Base-by-base conservation (phyloP, 768 basidiomycete species). In the Boletus reticuloceps region DNA sequence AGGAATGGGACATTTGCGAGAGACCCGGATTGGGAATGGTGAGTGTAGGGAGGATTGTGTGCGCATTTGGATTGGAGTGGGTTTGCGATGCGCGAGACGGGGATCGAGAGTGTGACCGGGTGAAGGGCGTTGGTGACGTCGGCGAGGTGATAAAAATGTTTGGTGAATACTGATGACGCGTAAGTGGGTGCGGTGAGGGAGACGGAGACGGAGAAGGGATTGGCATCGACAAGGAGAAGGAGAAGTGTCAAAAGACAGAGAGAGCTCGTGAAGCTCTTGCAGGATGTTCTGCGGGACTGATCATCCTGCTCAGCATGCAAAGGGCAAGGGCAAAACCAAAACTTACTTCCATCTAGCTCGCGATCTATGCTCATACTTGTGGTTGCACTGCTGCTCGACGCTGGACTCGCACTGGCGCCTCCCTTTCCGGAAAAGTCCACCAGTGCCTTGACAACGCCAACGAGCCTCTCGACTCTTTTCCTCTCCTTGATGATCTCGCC, bases 91-190 rank as follows among this genome's bases (percentile, higher is more conserved):
- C 67, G 12, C 58, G 63, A n/a, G 65, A 57, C 2, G 55, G 50
- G 0, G 61, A 55, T 22, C 66, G 60, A 19, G 65, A 50, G 49
- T 69, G 64, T 14, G 68, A 42, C 29, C 41, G 25, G 5, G 50
- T 12, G 40, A 60, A 56, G 1, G 70, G 67, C 6, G 73, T 73
- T 20, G 80, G 66, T 4, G 79, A 77, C 0, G 73, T 71, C 4
- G 89, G 86, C 0, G 85, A 84, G 4, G 86, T 91, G 60, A 91
- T 77, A 65, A 79, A 87, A 61, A 91, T 89, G 59, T 88, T 86
- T 10, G 88, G 87, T 50, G 77, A 82, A 40, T 71, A 54, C 12
- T 46, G 68, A 8, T 51, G 58, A 5, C 54, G 55, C 5, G 55
- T 44, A 11, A 56, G 47, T 32, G 48, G 31, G 45, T 65, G 54